A percentile compares a stretch with the other conserved stretches of the same genome.
phyloP scores from a whole-genome alignment of 106 monocot genomes.

The Apostasia ramifera region DNA sequence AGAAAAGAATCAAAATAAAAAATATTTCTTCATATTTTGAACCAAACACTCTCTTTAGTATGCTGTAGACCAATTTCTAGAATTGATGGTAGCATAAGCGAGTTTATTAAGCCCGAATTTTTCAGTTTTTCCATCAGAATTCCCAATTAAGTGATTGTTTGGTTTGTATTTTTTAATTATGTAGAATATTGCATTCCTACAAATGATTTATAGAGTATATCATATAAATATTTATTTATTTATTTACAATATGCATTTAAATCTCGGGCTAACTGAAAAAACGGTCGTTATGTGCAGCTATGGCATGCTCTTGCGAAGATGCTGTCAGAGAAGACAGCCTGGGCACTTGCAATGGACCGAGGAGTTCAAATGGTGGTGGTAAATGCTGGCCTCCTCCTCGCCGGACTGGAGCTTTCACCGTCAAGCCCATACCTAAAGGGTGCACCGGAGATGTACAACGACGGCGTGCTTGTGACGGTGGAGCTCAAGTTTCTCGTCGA shows the following conservation, averaged over 20 bases:
- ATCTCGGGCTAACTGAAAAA: neutral
- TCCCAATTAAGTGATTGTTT: too few relatives aligned
- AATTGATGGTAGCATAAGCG: too few relatives aligned
- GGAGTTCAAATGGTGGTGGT: constrained; percentile 74
- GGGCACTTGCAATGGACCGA: constrained; percentile 94
- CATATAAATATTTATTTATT: too few relatives aligned
- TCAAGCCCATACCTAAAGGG: constrained; percentile 62
- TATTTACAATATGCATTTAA: neutral
- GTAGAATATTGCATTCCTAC: too few relatives aligned
- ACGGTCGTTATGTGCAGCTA: constrained; percentile 33
- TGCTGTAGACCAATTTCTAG: too few relatives aligned
- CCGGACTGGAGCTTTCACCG: constrained; percentile 28
- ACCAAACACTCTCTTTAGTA: too few relatives aligned
- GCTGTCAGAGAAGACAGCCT: constrained; percentile 77
- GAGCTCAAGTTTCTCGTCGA: constrained; percentile 56
- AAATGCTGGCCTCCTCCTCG: constrained; percentile 55
- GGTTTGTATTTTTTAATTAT: too few relatives aligned
- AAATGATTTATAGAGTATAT: too few relatives aligned
- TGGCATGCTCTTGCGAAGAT: constrained; percentile 93
- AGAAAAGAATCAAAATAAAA: too few relatives aligned
- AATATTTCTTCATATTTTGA: too few relatives aligned
- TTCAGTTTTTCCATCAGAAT: too few relatives aligned
- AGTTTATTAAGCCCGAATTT: too few relatives aligned
- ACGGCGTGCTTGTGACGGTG: constrained; percentile 73
- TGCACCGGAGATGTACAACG: constrained; percentile 76